Conservation (phyloP, 208 protist species). For the Leishmania martiniquensis region DNA sequence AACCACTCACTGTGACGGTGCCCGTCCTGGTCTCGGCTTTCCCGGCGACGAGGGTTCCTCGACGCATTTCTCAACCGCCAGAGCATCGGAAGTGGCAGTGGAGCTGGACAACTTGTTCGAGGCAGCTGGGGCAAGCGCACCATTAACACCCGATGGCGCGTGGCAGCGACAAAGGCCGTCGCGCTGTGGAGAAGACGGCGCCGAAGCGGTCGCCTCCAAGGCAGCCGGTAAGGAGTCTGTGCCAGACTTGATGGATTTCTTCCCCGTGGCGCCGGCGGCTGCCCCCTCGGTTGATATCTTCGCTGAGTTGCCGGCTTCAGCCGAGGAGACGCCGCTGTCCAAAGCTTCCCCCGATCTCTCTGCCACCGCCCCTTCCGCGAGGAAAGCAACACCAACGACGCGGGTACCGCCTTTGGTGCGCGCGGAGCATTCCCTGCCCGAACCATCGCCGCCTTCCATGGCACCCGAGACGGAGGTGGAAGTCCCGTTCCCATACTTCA, state of each 20-base stretch:
- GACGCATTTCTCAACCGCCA: neutral
- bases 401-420: neutral
- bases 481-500: slow-evolving; percentile 78
- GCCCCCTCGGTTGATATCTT: neutral
- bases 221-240: slow-evolving; percentile 1
- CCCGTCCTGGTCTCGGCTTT: neutral
- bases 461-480: slow-evolving; percentile 38
- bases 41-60: neutral
- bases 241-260: slow-evolving; percentile 35
- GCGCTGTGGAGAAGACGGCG: neutral
- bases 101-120: slow-evolving; percentile 32
- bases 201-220: neutral
- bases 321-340: neutral
- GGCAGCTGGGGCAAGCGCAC: neutral
- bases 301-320: neutral
- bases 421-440: neutral
- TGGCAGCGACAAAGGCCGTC: neutral
- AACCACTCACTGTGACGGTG: slow-evolving; percentile 4
- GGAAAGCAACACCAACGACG: neutral
- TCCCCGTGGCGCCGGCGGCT: slow-evolving; percentile 4
- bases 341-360: neutral
- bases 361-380: neutral
- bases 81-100: neutral
- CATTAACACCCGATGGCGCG: neutral
- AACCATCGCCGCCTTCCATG: neutral